Base-by-base conservation (phyloP, 129 eudicot genomes). In the Artemisia argyi region DNA sequence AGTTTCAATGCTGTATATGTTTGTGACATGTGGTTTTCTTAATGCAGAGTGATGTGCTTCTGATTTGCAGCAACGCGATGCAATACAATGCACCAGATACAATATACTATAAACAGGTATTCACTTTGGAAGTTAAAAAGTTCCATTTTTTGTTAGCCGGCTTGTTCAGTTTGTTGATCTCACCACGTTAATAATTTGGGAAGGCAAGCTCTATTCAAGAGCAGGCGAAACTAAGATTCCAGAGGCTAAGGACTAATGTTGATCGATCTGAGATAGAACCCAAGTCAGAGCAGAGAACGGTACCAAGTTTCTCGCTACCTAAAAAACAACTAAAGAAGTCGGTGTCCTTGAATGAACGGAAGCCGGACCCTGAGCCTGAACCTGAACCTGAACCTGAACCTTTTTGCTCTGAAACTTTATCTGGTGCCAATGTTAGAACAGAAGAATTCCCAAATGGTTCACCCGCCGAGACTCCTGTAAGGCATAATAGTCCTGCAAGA, bases 181-280 rank as follows among this genome's bases (percentile, higher is more conserved):
- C 64, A 60, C 73, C 69, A 39, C 55, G 47, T 54, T 30, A 73
- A 32, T 76, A 48, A 56, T 80, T 78, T 83, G 53, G 64, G 66
- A 81, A 95, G 99, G 99, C 99, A 72, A 80, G 96, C 71, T 69
- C 96, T 75, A 95, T 95, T 68, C 90, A 85, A 86, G 99, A 95
- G 80, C 85, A 81, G 77, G 99, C 97, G 3, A 84, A 81, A 81
- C 80, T 76, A 80, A 95, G 84, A 78, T 91, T 95, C 58, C 79
- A 84, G 58, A 91, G 93, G 65, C 70, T 88, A 81, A 84, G 87
- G 81, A 30, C 65, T 7, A 78, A 76, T n/a, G 71, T 35, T 57
- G 88, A 83, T 67, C 77, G 76, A 59, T 64, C 83, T 13, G 97
- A 88, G 76, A 85, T 80, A 60, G 97, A 88, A 77, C 68, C 53